These are phyloP conservation scores for Solanum chilense DNA, from an alignment of 257 asterid genomes.

Conservation along the genomic window DNA sequence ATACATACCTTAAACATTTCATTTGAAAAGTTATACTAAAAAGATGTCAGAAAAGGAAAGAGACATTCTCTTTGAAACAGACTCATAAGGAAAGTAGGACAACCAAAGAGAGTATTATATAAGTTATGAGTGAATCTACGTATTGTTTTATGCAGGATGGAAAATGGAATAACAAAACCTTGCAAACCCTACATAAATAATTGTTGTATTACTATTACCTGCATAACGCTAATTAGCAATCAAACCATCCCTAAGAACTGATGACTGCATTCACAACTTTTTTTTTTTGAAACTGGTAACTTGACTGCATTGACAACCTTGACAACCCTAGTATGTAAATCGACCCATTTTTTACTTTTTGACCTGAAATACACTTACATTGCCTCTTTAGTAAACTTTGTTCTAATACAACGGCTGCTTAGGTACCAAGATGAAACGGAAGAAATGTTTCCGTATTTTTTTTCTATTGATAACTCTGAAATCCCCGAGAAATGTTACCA, in stretches of 20 bases:
- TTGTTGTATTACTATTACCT: not conserved
- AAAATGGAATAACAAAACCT: not conserved
- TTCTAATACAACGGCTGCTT: not conserved
- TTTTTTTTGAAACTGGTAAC: no score
- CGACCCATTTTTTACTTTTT: not conserved
- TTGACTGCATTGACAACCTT: not conserved
- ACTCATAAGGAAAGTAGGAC: not conserved
- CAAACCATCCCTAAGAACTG: not conserved
- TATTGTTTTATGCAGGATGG: not conserved
- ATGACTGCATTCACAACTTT: not conserved
- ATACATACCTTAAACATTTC: not conserved
- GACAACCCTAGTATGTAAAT: no score
- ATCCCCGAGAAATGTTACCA: not conserved
- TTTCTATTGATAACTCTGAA: not conserved
- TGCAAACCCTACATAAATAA: not conserved
- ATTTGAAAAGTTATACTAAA: not conserved
- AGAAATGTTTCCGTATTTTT: not conserved
- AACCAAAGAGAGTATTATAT: not conserved
- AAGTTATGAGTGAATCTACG: not conserved
- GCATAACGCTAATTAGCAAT: not conserved
- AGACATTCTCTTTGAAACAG: not conserved
- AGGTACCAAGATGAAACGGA: not conserved
- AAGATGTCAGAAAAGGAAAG: not conserved
- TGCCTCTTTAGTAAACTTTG: not conserved
- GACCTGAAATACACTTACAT: not conserved